These are phyloP conservation scores for Mortierella antarctica DNA, from an alignment of 192 early-diverging fungal genomes.

Conservation along the genomic window DNA sequence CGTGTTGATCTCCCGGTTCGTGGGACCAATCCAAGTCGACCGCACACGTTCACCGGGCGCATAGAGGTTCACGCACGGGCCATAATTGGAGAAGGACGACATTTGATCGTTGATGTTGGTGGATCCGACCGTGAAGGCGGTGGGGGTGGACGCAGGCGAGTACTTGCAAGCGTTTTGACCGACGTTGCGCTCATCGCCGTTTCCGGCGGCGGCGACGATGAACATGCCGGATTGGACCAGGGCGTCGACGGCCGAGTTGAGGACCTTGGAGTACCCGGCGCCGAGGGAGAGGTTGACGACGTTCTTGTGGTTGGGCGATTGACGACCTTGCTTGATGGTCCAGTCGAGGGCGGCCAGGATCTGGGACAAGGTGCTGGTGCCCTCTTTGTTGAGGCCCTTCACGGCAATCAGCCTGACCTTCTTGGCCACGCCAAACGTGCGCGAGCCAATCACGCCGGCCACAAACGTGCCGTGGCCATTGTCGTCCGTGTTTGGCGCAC, in stretches of 20 bases:
- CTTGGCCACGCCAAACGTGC: slow-evolving; percentile 81
- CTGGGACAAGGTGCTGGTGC: slow-evolving; percentile 48
- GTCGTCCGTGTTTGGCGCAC: slow-evolving; percentile 53
- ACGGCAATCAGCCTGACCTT: slow-evolving; percentile 77
- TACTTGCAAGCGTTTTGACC: slow-evolving; percentile 61
- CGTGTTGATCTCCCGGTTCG: slow-evolving; percentile 42
- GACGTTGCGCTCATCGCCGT: slow-evolving; percentile 55
- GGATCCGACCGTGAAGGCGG: slow-evolving; percentile 63
- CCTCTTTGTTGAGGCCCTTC: slow-evolving; percentile 63
- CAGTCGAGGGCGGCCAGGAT: slow-evolving; percentile 58
- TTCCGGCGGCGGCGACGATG: slow-evolving; percentile 59
- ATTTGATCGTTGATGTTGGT: slow-evolving; percentile 56
- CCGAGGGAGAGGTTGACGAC: slow-evolving; percentile 57
- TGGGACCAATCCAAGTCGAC: slow-evolving; percentile 51
- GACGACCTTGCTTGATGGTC: slow-evolving; percentile 35
- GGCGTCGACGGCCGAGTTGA: slow-evolving; percentile 56
- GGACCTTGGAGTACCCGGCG: slow-evolving; percentile 49
- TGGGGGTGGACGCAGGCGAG: slow-evolving; percentile 56
- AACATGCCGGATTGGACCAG: slow-evolving; percentile 52
- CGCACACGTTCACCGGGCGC: slow-evolving; percentile 57
- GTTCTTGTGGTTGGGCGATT: slow-evolving; percentile 20
- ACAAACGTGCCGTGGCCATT: slow-evolving; percentile 69
- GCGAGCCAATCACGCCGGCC: slow-evolving; percentile 62
- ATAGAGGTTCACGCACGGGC: slow-evolving; percentile 63
- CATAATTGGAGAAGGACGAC: slow-evolving; percentile 62